Conservation (phyloP, 352 stramenopile genomes). For the Globisporangium barbulae region DNA sequence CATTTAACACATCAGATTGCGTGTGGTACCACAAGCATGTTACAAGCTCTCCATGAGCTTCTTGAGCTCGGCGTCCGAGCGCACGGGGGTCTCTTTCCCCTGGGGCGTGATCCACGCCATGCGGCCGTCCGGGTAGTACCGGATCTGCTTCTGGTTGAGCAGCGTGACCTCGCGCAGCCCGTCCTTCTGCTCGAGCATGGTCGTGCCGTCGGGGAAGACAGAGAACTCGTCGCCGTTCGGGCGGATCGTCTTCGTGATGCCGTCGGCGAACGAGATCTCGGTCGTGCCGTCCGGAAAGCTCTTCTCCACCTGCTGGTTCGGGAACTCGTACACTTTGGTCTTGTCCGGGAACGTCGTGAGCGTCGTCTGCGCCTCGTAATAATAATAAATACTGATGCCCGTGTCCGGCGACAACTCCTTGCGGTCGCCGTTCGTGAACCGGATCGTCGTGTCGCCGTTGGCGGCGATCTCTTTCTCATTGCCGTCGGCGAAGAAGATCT, state of each 20-base stretch:
- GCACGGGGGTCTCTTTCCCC: constrained; percentile 52
- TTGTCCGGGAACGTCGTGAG: constrained; percentile 93
- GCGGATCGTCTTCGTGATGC: constrained; percentile 88
- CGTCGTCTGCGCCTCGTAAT: constrained; percentile 90
- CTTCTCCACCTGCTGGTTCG: constrained; percentile 93
- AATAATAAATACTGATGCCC: constrained; percentile 93
- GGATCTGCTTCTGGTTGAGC: constrained; percentile 63
- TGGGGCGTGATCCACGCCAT: constrained; percentile 51
- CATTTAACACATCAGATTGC: neutral
- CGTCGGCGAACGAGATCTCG: constrained; percentile 94
- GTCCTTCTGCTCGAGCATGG: constrained; percentile 70
- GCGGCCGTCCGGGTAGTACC: constrained; percentile 71
- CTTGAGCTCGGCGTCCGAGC: constrained; percentile 60
- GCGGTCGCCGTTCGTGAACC: constrained; percentile 95
- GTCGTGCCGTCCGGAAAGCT: constrained; percentile 91
- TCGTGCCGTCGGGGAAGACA: constrained; percentile 79
- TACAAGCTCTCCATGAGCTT: constrained; percentile 42
- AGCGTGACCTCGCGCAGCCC: constrained; percentile 78
- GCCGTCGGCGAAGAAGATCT: constrained; percentile 89
- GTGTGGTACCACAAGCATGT: neutral
- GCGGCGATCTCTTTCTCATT: constrained; percentile 91
- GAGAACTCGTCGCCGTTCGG: constrained; percentile 77
- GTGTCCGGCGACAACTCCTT: constrained; percentile 88
- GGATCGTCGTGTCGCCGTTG: constrained; percentile 86
- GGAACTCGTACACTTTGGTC: constrained; percentile 96